Evolutionary conservation across 495 filamentous ascomycete species (phyloP), one percentile per base, ranked within the genome.

Genomic region (Daldinia grandis): DNA sequence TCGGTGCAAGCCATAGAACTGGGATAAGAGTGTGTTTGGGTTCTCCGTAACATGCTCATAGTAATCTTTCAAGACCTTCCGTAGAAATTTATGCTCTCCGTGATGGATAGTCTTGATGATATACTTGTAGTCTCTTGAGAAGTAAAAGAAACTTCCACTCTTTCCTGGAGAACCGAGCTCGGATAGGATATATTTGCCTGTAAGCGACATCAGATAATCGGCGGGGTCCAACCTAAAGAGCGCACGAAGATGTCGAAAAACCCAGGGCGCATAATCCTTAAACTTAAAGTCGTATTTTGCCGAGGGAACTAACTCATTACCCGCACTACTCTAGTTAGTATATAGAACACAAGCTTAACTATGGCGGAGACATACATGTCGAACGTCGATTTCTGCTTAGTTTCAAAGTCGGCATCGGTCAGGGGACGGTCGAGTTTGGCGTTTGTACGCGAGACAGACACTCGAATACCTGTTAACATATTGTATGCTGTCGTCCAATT

Each of bases 251-350:
- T 95, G 91, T 73, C 95, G 92, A 81, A 99, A 99, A 37, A 99
- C 95, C 94, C 95, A 98, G 31, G 95, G 95, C 17, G 95, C 95
- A 79, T 99, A 99, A 80, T 99, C 95, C 80, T 99, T 99, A 83
- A 99, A 99, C 78, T 99, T 99, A 88, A 98, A 99, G 81, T 99
- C 95, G 84, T 99, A 99, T 82, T 98, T 98, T 70, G 96, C 94
- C 61, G 94, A 97, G 21, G 95, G 95, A 17, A 96, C 97, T 75
- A 99, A 83, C 80, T 99, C 95, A 79, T 97, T 97, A 59, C 95
- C 95, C 66, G 95, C 97, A 74, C 92, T 93, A 72, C 47, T 55
- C 28, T 21, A 10, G 37, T 69, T 60, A 79, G 74, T 59, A 66
- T 42, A 38, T 14, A 2, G 7, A 21, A 42, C 1, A 31, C 9